These are phyloP conservation scores for Salix koriyanagi DNA, from an alignment of 345 rosid species.

Conservation along the genomic window DNA sequence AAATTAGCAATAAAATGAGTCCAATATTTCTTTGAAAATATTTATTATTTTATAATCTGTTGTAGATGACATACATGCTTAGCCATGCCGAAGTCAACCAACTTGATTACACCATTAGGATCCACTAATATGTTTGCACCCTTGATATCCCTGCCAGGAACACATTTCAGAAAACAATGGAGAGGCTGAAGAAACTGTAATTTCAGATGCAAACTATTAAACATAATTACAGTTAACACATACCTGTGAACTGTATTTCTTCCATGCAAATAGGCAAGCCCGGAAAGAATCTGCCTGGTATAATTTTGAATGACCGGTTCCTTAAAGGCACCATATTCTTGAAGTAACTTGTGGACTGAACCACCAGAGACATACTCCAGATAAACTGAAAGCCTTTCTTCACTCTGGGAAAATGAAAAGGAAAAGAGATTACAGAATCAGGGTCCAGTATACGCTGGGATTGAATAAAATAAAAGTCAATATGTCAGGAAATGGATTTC, in stretches of 20 bases:
- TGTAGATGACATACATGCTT: slow-evolving; percentile 62
- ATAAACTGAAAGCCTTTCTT: slow-evolving; percentile 86
- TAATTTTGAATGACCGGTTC: slow-evolving; percentile 94
- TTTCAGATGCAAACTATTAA: background rate
- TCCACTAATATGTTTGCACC: slow-evolving; percentile 95
- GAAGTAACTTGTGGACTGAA: slow-evolving; percentile 87
- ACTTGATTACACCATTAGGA: slow-evolving; percentile 91
- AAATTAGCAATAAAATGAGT: background rate
- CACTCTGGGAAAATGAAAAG: slow-evolving; percentile 52
- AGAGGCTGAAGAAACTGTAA: background rate
- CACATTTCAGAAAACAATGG: background rate
- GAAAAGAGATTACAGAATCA: slow-evolving; percentile 13
- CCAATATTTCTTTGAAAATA: background rate
- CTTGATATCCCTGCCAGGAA: slow-evolving; percentile 75
- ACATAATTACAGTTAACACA: slow-evolving; percentile 7
- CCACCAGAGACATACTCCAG: slow-evolving; percentile 96
- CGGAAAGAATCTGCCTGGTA: slow-evolving; percentile 78
- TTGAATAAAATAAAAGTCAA: background rate
- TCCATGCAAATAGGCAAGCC: slow-evolving; percentile 88
- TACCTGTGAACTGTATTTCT: slow-evolving; percentile 95
- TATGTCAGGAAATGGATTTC: background rate
- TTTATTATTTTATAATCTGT: background rate
- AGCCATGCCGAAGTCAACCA: slow-evolving; percentile 98
- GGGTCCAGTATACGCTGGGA: background rate
- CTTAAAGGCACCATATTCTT: slow-evolving; percentile 84